phyloP scores from a whole-genome alignment of 129 eudicot species.

The Logfia minima region DNA sequence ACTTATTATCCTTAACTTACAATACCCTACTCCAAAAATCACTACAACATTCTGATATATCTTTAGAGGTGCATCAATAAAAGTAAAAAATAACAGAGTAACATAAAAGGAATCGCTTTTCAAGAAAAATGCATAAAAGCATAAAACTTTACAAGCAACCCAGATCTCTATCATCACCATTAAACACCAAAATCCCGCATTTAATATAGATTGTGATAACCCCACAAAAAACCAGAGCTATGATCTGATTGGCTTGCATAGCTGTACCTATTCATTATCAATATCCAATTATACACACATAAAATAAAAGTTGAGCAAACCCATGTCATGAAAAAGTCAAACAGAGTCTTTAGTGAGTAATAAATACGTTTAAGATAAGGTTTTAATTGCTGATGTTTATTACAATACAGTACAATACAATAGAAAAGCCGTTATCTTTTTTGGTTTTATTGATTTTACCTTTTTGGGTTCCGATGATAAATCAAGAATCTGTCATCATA shows the following conservation, averaged over 20 bases:
- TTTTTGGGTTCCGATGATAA: constrained; percentile 35
- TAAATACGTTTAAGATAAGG: constrained; percentile 25
- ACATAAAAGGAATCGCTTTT: constrained; percentile 12
- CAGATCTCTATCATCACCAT: constrained; percentile 39
- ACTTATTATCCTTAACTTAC: neutral
- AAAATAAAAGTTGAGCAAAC: constrained; percentile 25
- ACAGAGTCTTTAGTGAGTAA: constrained; percentile 11
- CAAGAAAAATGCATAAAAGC: constrained; percentile 18
- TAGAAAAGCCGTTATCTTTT: constrained; percentile 25
- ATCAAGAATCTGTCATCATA: constrained; percentile 32
- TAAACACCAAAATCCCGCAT: constrained; percentile 27
- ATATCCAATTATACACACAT: neutral
- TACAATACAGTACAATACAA: neutral
- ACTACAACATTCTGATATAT: neutral
- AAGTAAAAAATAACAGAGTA: neutral
- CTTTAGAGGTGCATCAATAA: neutral
- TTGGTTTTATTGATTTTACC: constrained; percentile 35
- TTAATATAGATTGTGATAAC: constrained; percentile 14
- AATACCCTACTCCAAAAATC: constrained; percentile 15
- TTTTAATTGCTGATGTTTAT: constrained; percentile 19
- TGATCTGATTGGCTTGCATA: constrained; percentile 32
- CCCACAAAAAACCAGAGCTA: constrained; percentile 20
- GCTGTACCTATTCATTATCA: constrained; percentile 7
- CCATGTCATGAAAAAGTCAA: constrained; percentile 32
- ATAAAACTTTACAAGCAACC: constrained; percentile 26